Evolutionary conservation across 192 early-diverging fungal species (phyloP).

Genomic region (Backusella westeae): DNA sequence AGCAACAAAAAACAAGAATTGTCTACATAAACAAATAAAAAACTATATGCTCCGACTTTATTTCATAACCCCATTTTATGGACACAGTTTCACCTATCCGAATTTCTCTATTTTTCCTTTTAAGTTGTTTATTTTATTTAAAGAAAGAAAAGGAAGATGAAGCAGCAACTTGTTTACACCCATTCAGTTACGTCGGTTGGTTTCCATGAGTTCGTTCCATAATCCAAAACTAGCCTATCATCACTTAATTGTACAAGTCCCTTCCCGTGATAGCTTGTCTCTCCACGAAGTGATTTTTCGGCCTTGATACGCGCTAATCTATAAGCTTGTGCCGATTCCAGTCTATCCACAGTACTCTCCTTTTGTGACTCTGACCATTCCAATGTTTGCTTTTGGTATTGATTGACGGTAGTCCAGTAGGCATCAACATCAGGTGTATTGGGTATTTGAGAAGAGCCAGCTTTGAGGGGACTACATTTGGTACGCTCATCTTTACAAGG

Average conservation of each 20-base stretch:
- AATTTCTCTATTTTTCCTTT: too few species aligned
- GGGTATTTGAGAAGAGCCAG: not conserved
- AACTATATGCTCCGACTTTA: too few species aligned
- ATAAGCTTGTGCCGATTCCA: not conserved
- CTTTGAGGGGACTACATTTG: not conserved
- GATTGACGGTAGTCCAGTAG: not conserved
- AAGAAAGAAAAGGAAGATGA: not conserved
- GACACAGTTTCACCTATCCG: too few species aligned
- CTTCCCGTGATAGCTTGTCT: not conserved
- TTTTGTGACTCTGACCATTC: not conserved
- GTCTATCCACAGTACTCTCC: not conserved
- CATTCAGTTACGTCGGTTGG: conserved; percentile 4
- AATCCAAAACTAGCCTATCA: not conserved
- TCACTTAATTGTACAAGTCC: not conserved
- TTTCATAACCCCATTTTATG: too few species aligned
- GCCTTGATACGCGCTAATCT: conserved; percentile 11
- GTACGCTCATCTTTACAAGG: conserved; percentile 2
- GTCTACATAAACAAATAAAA: too few species aligned
- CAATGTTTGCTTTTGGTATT: conserved; percentile 9
- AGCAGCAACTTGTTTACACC: not conserved
- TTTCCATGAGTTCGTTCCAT: not conserved
- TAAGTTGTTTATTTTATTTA: not conserved
- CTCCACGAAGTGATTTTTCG: not conserved
- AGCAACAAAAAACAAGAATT: too few species aligned
- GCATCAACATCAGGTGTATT: not conserved